phyloP scores from a whole-genome alignment of 2,329 filamentous ascomycete genomes.

The Lecanicillium sp. region DNA sequence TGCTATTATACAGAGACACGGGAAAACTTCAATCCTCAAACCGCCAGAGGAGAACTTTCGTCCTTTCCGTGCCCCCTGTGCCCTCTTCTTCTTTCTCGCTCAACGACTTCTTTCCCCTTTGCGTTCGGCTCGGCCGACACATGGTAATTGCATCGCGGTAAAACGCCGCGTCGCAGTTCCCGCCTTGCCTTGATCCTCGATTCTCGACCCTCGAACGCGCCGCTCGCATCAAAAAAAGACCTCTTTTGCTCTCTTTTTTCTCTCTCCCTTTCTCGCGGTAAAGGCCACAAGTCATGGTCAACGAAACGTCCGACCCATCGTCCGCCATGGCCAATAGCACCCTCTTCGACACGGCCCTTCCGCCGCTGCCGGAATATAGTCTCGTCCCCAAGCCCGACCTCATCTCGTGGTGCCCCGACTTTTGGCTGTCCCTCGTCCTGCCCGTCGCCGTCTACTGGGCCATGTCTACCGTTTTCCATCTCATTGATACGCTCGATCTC shows the following conservation, averaged over 20 bases:
- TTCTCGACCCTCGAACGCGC: neutral
- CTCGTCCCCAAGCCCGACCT: constrained; percentile 62
- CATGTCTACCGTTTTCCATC: constrained; percentile 77
- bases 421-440: constrained; percentile 64
- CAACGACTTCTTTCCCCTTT: too few relatives aligned
- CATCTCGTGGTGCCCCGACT: constrained; percentile 72
- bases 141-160: neutral
- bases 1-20: too few relatives aligned
- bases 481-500: constrained; percentile 75
- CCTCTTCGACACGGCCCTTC: constrained; percentile 52
- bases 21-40: too few relatives aligned
- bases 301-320: constrained; percentile 22
- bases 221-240: neutral
- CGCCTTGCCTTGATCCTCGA: neutral
- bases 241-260: neutral
- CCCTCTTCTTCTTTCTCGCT: too few relatives aligned
- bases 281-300: constrained; percentile 27
- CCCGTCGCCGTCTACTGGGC: constrained; percentile 85
- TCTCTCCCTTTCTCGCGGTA: neutral
- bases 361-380: constrained; percentile 78
- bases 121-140: too few relatives aligned
- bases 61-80: too few relatives aligned
- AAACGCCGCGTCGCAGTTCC: neutral
- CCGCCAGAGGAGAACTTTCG: too few relatives aligned
- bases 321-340: constrained; percentile 43